Evolutionary conservation across 805 yeast species (phyloP), one percentile per base, ranked within the genome.

Genomic region (Wickerhamiella domercqiae): DNA sequence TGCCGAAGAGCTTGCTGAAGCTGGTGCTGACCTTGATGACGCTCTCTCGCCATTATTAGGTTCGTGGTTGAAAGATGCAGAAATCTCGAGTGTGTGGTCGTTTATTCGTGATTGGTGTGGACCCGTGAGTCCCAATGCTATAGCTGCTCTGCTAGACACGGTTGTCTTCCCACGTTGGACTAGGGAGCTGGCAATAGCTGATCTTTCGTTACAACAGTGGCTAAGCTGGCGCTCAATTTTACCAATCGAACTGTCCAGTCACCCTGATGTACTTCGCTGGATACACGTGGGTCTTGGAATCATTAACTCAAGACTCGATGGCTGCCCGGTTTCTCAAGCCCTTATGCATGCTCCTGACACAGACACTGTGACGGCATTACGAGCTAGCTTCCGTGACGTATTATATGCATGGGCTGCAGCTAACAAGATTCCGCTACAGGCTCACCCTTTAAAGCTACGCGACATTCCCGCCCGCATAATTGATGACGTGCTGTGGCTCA

Each of bases 191-290:
- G 18, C 33, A 13, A 21, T 13, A 16, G 33, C 21, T 5, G 21
- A 9, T 5, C 7, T 7, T 6, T 7, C 5, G 16, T 5, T 21
- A 7, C 21, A 15, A 30, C 19, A 21, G 33, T 30, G 33, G 33
- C 16, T 17, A 7, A 7, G n/a, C 7, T 30, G 33, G 33, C 11
- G 16, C 11, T n/a, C 7, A 6, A 5, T 21, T 13, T 21, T 30
- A n/a, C 33, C 33, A 5, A 7, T 17, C 11, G 33, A 30, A 7
- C 33, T 30, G 7, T 5, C 7, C 11, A 7, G 6, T n/a, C 33
- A 30, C 33, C 33, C 33, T 17, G n/a, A 6, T 15, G 21, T 30
- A 5, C 33, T 30, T 14, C n/a, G 16, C 13, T 30, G 33, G 33
- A 30, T 15, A 6, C 19, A 30, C 19, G 11, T 13, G 16, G 33